Conservation (phyloP, 2,329 filamentous ascomycete genomes). For the Ascocoryne sarcoides region DNA sequence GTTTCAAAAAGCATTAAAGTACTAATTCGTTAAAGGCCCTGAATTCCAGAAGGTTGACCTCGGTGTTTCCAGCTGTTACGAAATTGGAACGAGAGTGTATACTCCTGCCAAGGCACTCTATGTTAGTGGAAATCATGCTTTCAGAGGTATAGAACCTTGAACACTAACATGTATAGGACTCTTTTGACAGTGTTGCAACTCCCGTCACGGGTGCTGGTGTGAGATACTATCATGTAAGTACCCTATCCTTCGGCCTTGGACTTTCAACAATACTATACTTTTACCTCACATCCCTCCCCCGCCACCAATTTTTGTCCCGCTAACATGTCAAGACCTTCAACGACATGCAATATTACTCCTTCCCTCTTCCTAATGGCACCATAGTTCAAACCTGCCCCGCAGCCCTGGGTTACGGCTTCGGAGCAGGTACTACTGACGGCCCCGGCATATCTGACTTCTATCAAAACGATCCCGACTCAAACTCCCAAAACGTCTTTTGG, state of each 20-base stretch:
- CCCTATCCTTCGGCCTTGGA: too few species aligned
- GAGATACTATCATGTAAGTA: slow-evolving; percentile 61
- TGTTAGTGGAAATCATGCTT: too few species aligned
- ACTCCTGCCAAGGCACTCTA: slow-evolving; percentile 50
- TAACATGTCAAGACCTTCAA: slow-evolving; percentile 49
- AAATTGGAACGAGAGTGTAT: slow-evolving; percentile 65
- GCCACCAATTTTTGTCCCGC: too few species aligned
- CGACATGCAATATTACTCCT: slow-evolving; percentile 70
- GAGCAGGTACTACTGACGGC: slow-evolving; percentile 83
- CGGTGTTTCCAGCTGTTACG: slow-evolving; percentile 64
- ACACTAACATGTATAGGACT: slow-evolving; percentile 21
- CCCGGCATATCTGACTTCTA: slow-evolving; percentile 89
- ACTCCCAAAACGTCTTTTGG: slow-evolving; percentile 62
- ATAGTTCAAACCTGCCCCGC: slow-evolving; percentile 70
- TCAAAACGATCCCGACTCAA: slow-evolving; percentile 65
- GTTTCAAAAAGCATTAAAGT: neutral
- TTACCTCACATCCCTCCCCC: neutral
- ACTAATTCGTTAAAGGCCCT: too few species aligned
- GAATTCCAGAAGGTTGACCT: slow-evolving; percentile 58
- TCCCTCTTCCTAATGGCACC: slow-evolving; percentile 64
- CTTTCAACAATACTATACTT: neutral
- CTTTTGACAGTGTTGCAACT: slow-evolving; percentile 21
- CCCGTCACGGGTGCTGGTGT: slow-evolving; percentile 57
- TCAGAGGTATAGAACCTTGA: too few species aligned
- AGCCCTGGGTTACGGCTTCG: slow-evolving; percentile 83